Evolutionary conservation across 148 eudicot species (phyloP).

Genomic region (Talinum fruticosum): DNA sequence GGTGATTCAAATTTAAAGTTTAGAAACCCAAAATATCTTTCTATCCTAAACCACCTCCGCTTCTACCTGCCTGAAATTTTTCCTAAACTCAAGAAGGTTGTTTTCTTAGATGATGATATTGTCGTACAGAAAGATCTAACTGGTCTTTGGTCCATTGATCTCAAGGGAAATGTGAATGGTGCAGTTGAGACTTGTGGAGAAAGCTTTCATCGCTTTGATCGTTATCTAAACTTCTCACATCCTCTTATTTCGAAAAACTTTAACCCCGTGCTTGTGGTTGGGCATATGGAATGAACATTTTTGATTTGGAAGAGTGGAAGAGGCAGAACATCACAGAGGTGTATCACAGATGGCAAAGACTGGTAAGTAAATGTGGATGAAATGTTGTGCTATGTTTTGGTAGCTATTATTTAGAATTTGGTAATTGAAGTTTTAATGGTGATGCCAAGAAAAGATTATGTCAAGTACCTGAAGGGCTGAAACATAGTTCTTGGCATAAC

Average conservation of each 20-base stretch:
- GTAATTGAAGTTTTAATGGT: no score
- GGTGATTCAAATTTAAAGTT: slow-evolving; percentile 75
- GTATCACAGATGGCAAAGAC: slow-evolving; percentile 84
- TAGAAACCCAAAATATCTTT: slow-evolving; percentile 82
- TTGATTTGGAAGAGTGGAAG: slow-evolving; percentile 87
- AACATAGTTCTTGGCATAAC: no score
- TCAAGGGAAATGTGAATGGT: slow-evolving; percentile 81
- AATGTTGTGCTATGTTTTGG: no score
- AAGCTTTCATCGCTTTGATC: slow-evolving; percentile 81
- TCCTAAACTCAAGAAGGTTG: slow-evolving; percentile 74
- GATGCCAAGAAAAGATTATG: no score
- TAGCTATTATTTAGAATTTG: no score
- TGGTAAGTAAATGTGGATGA: slow-evolving; percentile 42
- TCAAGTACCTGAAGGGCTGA: no score
- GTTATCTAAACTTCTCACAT: slow-evolving; percentile 81
- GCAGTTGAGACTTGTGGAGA: slow-evolving; percentile 88
- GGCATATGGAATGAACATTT: slow-evolving; percentile 90
- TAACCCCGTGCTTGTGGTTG: slow-evolving; percentile 93
- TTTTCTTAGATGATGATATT: slow-evolving; percentile 84
- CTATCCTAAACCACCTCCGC: slow-evolving; percentile 86
- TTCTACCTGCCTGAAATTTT: slow-evolving; percentile 90
- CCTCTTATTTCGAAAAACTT: slow-evolving; percentile 72
- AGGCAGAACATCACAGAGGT: slow-evolving; percentile 81
- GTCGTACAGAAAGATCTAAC: slow-evolving; percentile 84
- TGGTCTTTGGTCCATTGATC: slow-evolving; percentile 71